Percentiles rank a stretch among this genome's conserved stretches.
Conservation (phyloP, 2,329 filamentous ascomycete species). For the Colletotrichum lindemuthianum region DNA sequence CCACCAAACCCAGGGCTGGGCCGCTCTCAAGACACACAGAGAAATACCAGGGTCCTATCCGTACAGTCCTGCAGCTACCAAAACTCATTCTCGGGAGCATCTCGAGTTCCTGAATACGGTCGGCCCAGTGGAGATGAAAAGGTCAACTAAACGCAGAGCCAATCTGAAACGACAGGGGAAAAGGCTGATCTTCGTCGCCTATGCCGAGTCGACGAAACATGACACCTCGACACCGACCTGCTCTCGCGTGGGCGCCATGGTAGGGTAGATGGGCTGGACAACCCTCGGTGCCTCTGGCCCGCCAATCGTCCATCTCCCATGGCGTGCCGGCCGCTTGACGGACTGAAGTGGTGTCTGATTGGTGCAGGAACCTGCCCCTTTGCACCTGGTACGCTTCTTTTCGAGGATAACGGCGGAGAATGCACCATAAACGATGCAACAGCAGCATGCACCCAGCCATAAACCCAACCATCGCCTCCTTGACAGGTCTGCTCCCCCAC, state of each 20-base stretch:
- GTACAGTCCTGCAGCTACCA: conserved; percentile 6
- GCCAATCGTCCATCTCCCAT: conserved; percentile 3
- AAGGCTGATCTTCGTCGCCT: conserved; percentile 33
- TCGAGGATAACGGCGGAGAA: conserved; percentile 12
- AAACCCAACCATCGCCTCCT: conserved; percentile 21
- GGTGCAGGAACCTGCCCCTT: conserved; percentile 31
- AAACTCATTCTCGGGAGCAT: conserved; percentile 1
- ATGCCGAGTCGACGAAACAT: conserved; percentile 35
- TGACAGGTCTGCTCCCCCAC: conserved; percentile 23
- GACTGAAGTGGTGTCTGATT: conserved; percentile 23
- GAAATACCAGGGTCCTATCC: too few species aligned
- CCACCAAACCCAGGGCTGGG: conserved; percentile 15
- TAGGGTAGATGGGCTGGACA: too few species aligned
- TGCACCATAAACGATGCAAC: conserved; percentile 27
- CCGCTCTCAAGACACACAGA: neutral
- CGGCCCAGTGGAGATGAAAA: conserved; percentile 9
- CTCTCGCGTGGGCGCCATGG: neutral
- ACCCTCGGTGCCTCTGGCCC: too few species aligned
- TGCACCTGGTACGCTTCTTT: conserved; percentile 10
- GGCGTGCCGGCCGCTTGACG: conserved; percentile 14
- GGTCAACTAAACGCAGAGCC: conserved; percentile 24
- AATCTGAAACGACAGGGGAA: conserved; percentile 34
- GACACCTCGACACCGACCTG: conserved; percentile 32
- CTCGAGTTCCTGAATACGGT: conserved; percentile 27
- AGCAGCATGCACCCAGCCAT: conserved; percentile 35